Percentiles rank a stretch among this genome's conserved stretches.
These are phyloP conservation scores for Xylariaceae sp. DNA, from an alignment of 2,329 filamentous ascomycete genomes.

Conservation along the genomic window DNA sequence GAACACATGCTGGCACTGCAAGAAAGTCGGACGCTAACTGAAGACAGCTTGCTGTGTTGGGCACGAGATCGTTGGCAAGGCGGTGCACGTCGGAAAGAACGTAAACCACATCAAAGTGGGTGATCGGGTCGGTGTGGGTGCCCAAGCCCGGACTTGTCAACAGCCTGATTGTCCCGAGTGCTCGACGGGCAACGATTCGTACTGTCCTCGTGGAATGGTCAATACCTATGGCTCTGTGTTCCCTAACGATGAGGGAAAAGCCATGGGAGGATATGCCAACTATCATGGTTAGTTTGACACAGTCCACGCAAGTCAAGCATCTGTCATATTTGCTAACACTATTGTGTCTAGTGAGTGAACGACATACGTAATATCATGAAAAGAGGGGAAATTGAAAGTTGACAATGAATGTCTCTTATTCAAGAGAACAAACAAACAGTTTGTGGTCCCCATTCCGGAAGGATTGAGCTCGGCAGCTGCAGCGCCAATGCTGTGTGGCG, in stretches of 20 bases:
- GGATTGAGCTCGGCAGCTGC: slow-evolving; percentile 37
- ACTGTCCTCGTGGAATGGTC: slow-evolving; percentile 38
- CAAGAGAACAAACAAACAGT: slow-evolving; percentile 37
- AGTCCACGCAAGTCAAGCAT: no score
- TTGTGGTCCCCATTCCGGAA: slow-evolving; percentile 46
- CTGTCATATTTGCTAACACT: no score
- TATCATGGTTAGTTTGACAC: no score
- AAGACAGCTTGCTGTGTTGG: slow-evolving; percentile 50
- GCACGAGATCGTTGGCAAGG: slow-evolving; percentile 61
- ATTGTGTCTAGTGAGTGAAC: no score
- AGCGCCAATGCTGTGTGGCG: slow-evolving; percentile 67
- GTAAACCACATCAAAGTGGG: slow-evolving; percentile 42
- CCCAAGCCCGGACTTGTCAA: slow-evolving; percentile 55
- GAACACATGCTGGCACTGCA: background rate
- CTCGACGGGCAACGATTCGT: slow-evolving; percentile 37
- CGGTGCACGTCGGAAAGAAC: slow-evolving; percentile 58
- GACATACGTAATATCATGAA: no score
- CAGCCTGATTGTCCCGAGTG: slow-evolving; percentile 41
- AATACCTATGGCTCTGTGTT: slow-evolving; percentile 52
- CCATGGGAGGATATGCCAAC: slow-evolving; percentile 52
- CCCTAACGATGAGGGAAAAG: slow-evolving; percentile 49
- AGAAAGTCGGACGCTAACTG: slow-evolving; percentile 16
- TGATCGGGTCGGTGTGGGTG: slow-evolving; percentile 45
- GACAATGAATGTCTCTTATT: no score
- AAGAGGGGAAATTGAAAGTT: no score